Evolutionary conservation across 83 land plant species (phyloP), one percentile per base, ranked within the genome.

Genomic region (Thuja plicata): DNA sequence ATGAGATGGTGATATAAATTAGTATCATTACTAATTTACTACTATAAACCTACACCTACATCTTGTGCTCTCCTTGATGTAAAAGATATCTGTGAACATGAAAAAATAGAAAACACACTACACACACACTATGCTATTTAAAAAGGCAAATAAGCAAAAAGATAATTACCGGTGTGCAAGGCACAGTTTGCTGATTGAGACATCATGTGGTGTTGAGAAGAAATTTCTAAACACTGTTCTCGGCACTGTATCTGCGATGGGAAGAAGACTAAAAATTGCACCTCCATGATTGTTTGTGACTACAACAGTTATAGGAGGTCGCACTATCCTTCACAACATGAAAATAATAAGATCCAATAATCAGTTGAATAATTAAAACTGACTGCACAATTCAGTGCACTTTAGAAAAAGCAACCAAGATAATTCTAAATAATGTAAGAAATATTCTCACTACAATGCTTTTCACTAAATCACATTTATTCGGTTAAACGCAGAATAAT

Each of bases 241-340:
- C 13, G 95, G 88, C 9, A 91, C 91, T 32, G 89, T 91, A 46
- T 94, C 88, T 19, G 97, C 95, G 86, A 96, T 88, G 7, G 99
- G 99, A 87, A 98, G 96, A 82, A 96, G 91, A 86, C 99, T 96
- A 89, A 98, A 98, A 86, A 98, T 98, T 90, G 96, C 98, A 35
- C 99, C 99, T 87, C 99, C 99, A 91, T 92, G 94, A 90, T 98
- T 98, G 92, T 98, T 98, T 85, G 97, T 92, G 13, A 98, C 98
- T 40, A 98, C 38, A 70, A 98, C 89, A 34, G 96, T 96, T 86
- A 98, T 94, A 0, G 99, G 99, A 62, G 92, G 96, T 89, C 96
- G 94, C 78, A 48, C 87, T 52, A 87, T 89, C 93, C 99, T 97
- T 50, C 90, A 94, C 54, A 86, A 60, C 87, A 78, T 27, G 50